Conservation (phyloP, 768 basidiomycete species). For the Lentinus brumalis region DNA sequence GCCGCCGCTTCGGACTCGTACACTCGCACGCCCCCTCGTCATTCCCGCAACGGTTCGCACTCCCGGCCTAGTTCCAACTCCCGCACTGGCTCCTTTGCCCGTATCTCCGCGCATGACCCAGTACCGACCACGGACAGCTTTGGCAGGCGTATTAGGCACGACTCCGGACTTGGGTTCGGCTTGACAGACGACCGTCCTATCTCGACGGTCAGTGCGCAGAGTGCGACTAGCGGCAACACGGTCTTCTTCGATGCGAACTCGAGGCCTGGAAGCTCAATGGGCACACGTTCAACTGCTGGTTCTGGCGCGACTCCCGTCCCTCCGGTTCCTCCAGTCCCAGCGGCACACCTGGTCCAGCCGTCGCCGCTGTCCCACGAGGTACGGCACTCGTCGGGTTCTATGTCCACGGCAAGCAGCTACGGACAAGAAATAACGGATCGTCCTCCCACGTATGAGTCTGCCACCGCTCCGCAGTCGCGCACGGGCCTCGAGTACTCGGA, state of each 20-base stretch:
- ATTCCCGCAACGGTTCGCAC: conserved; percentile 25
- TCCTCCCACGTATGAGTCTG: conserved; percentile 27
- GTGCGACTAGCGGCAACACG: conserved; percentile 49
- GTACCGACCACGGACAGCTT: conserved; percentile 2
- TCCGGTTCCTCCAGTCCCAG: conserved; percentile 18
- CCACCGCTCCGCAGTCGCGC: background rate
- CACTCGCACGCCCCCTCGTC: conserved; percentile 31
- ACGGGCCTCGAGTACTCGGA: conserved; percentile 6
- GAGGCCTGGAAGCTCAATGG: conserved; percentile 43
- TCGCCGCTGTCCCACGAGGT: conserved; percentile 19
- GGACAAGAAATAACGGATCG: background rate
- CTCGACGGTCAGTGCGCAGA: conserved; percentile 58
- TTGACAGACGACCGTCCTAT: conserved; percentile 45
- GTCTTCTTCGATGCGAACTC: conserved; percentile 66
- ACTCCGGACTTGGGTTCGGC: conserved; percentile 20
- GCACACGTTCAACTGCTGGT: conserved; percentile 18
- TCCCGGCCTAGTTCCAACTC: conserved; percentile 24
- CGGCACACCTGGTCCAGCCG: conserved; percentile 7
- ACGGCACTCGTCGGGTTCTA: background rate
- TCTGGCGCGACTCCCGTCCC: conserved; percentile 14
- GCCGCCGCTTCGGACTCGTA: conserved; percentile 21
- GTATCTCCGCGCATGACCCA: conserved; percentile 11
- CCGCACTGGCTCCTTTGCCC: conserved; percentile 20
- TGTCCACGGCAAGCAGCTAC: background rate
- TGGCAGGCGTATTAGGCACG: conserved; percentile 5